phyloP scores from a whole-genome alignment of 177 flowering plant genomes.

The Vitis hybrid region DNA sequence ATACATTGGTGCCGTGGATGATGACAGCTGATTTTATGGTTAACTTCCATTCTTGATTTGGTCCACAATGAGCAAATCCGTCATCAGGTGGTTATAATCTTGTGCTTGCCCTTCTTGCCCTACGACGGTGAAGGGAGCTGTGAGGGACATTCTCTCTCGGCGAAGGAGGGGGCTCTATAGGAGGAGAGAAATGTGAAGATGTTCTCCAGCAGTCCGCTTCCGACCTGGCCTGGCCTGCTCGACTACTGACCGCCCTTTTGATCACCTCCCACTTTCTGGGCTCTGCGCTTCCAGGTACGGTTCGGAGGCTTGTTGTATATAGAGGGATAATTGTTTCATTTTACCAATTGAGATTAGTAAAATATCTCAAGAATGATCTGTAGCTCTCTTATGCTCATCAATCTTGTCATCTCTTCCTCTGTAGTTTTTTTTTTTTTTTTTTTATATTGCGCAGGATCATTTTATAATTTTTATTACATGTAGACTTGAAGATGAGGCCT shows the following conservation, averaged over 20 bases:
- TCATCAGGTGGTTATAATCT: constrained; percentile 20
- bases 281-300: constrained; percentile 18
- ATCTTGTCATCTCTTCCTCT: constrained; percentile 14
- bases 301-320: constrained; percentile 65
- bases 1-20: constrained; percentile 87
- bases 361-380: constrained; percentile 32
- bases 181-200: not conserved
- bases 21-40: constrained; percentile 64
- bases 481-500: not conserved
- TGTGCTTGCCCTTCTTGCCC: constrained; percentile 3
- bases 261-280: constrained; percentile 14
- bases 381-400: constrained; percentile 28
- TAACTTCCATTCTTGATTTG: constrained; percentile 18
- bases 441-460: not conserved
- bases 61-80: constrained; percentile 15
- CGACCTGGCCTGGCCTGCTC: constrained; percentile 12
- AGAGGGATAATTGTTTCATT: constrained; percentile 46
- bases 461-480: no score
- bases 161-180: not conserved
- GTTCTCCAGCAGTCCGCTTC: constrained; percentile 2
- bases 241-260: constrained; percentile 30
- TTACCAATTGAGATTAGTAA: constrained; percentile 32
- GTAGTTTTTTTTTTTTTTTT: constrained; percentile 1
- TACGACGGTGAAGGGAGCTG: constrained; percentile 20
- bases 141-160: constrained; percentile 17